Evolutionary conservation across 176 grass and related monocot species (phyloP), one percentile per base, ranked within the genome.

Genomic region (Puccinellia tenuiflora): DNA sequence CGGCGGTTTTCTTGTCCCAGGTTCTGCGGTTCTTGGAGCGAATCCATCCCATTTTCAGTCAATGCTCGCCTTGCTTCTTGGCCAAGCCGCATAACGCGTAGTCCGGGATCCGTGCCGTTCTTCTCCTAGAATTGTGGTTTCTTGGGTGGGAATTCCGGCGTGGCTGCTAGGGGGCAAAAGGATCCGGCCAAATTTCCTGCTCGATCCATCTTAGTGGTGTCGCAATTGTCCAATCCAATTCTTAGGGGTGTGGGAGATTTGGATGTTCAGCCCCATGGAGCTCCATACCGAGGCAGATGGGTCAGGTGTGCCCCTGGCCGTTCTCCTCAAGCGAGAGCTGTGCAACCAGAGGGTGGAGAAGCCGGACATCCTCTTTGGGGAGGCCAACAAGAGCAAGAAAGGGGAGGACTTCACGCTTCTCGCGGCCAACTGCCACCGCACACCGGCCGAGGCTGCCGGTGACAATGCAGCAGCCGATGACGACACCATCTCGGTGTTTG

Each of bases 331-430:
- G 85, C 79, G 87, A 60, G 96, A 99, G 83, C 83, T 96, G 75
- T 93, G 86, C 63, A 92, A 91, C 84, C 91, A 96, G 93, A 93
- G 85, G 85, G 87, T 76, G 68, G 96, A 99, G 93, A 94, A 85
- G 70, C 96, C 96, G 66, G 93, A 96, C 80, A 80, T 99, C 52
- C 73, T 96, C 75, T 92, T 88, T 45, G 91, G 93, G 53, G 71
- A 99, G 85, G 92, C 91, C n/a, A 61, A 51, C 85, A 90, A 94
- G 83, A 96, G 88, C 75, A 99, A 93, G 93, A 99, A 99, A 88
- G 91, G 93, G 69, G 93, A 99, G 84, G 96, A 99, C 81, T 92
- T 99, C 89, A 94, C 93, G 38, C 74, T 99, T 20, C 47, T 92
- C n/a, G 59, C 61, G 81, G 46, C 78, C 61, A 88, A 90, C 34